A percentile compares a stretch with the other conserved stretches of the same genome.
phyloP scores from a whole-genome alignment of 164 flowering plant genomes.

The Stephania cephalantha region DNA sequence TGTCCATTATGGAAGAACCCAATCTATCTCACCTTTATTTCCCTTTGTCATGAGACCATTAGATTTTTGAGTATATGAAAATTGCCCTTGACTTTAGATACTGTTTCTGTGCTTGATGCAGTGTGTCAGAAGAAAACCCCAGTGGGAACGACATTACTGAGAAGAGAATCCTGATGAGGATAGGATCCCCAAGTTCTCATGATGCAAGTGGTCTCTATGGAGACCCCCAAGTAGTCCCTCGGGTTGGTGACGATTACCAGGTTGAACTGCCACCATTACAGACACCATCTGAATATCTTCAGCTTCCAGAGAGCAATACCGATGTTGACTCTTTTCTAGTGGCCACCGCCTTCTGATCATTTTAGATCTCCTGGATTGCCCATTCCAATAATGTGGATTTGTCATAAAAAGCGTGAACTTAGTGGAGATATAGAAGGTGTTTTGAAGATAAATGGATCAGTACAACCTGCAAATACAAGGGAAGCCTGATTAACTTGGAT shows the following conservation, averaged over 20 bases:
- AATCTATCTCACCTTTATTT: neutral
- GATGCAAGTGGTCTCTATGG: conserved; percentile 31
- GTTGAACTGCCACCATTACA: conserved; percentile 53
- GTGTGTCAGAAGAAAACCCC: conserved; percentile 21
- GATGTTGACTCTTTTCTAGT: conserved; percentile 11
- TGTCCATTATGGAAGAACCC: neutral
- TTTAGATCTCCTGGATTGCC: conserved; percentile 39
- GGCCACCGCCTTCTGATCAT: conserved; percentile 11
- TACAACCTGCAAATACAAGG: conserved; percentile 11
- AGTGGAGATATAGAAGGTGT: conserved; percentile 3
- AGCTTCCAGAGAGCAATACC: neutral
- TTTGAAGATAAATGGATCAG: conserved; percentile 6
- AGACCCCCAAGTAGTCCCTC: conserved; percentile 47
- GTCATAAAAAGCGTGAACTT: conserved; percentile 18
- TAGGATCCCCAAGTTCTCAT: conserved; percentile 23
- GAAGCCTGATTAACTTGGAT: neutral
- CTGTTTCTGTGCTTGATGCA: conserved; percentile 34
- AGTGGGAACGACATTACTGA: conserved; percentile 14
- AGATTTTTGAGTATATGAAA: neutral
- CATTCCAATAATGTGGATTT: conserved; percentile 46
- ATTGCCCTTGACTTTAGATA: neutral
- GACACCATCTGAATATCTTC: conserved; percentile 21
- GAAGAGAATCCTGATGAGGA: conserved; percentile 29
- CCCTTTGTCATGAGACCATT: neutral
- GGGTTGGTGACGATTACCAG: conserved; percentile 73